Percentiles rank a stretch among this genome's conserved stretches.
These are phyloP conservation scores for Arachis hypogaea DNA, from an alignment of 306 rosid genomes.

Conservation along the genomic window DNA sequence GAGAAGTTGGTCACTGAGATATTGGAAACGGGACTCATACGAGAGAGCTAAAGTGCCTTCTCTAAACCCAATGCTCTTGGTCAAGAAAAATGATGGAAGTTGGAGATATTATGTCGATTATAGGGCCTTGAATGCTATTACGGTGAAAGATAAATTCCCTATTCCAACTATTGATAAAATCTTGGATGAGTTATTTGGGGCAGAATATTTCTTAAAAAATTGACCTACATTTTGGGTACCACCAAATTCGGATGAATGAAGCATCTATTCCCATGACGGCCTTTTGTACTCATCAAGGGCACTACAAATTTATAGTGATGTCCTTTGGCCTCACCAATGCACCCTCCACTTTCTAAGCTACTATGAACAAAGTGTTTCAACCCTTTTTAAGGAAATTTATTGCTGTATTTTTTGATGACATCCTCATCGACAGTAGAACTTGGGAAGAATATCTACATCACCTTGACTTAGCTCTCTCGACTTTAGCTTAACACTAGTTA, in stretches of 20 bases:
- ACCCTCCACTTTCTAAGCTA: neutral
- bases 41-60: neutral
- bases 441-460: neutral
- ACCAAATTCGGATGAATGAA: neutral
- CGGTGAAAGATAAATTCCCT: neutral
- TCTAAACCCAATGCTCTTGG: neutral
- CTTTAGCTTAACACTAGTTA: no score
- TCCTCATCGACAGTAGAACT: neutral
- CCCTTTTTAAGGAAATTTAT: neutral
- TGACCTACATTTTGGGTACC: neutral
- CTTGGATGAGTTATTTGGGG: neutral
- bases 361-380: no score
- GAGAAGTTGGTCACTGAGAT: neutral
- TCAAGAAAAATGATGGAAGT: neutral
- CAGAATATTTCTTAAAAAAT: no score
- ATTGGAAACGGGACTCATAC: neutral
- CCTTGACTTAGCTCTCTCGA: neutral
- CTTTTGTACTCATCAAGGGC: neutral
- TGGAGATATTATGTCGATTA: neutral
- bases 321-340: neutral
- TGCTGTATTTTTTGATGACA: no score
- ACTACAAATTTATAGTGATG: neutral
- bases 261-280: neutral
- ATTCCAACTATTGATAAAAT: neutral
- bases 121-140: neutral